A percentile compares a stretch with the other conserved stretches of the same genome.
Evolutionary conservation across 176 grass and related monocot genomes (phyloP).

Genomic region (Oryza brachyantha): DNA sequence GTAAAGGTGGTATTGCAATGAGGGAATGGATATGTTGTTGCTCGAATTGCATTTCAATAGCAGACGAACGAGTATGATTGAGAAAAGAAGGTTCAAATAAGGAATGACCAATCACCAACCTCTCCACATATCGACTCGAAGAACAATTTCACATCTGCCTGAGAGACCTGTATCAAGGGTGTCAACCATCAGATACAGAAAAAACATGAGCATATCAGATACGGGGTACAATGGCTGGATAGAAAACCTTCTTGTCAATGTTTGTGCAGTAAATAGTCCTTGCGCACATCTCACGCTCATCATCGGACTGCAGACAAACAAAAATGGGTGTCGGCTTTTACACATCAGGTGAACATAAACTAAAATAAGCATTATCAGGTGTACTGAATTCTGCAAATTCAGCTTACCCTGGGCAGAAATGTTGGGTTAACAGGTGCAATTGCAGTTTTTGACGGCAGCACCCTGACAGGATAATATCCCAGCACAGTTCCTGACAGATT

Average conservation of each 20-base stretch:
- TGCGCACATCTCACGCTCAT: constrained; percentile 98
- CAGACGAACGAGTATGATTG: background rate
- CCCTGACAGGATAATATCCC: constrained; percentile 95
- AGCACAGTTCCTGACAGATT: constrained; percentile 92
- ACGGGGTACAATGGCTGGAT: constrained; percentile 9
- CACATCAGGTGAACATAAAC: background rate
- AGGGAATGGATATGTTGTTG: constrained; percentile 6
- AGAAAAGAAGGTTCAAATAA: constrained; percentile 5
- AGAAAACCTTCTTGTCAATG: constrained; percentile 96
- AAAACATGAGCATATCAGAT: background rate
- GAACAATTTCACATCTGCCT: constrained; percentile 98
- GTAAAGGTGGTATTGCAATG: constrained; percentile 23
- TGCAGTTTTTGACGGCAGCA: constrained; percentile 97
- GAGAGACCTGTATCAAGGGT: constrained; percentile 72
- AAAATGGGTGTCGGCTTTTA: constrained; percentile 18
- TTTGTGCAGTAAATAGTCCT: constrained; percentile 99
- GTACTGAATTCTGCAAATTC: constrained; percentile 20
- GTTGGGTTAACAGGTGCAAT: constrained; percentile 96
- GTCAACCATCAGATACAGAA: constrained; percentile 31
- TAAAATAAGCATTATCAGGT: background rate
- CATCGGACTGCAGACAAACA: constrained; percentile 65
- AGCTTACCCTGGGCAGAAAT: constrained; percentile 84
- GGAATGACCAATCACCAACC: constrained; percentile 49
- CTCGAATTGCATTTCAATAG: constrained; percentile 22
- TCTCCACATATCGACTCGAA: constrained; percentile 98